Conservation (phyloP, 225 moss, liverwort and hornwort species). For the Sphagnum contortum region DNA sequence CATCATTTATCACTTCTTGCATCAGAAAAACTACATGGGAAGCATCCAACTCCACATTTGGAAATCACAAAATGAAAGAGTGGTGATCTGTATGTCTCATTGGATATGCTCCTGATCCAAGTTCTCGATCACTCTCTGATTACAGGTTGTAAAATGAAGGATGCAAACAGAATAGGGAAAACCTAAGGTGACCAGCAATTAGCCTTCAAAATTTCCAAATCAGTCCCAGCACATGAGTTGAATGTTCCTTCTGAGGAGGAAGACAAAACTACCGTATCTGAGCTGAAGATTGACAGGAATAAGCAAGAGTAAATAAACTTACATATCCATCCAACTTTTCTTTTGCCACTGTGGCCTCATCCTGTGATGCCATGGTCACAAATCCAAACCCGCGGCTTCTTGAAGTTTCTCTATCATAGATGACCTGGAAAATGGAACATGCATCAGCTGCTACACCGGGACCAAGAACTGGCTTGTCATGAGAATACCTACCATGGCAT, state of each 20-base stretch:
- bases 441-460: background rate
- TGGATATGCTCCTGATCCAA: too few relatives aligned
- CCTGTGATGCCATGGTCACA: constrained; percentile 59
- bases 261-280: background rate
- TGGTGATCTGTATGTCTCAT: too few relatives aligned
- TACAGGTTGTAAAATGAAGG: too few relatives aligned
- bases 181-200: too few relatives aligned
- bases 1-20: background rate
- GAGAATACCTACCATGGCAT: background rate
- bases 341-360: constrained; percentile 49
- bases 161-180: too few relatives aligned
- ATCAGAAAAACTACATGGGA: too few relatives aligned
- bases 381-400: constrained; percentile 74
- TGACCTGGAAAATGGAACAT: constrained; percentile 31
- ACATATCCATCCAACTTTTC: constrained; percentile 33
- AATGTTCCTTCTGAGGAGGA: background rate
- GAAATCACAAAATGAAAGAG: too few relatives aligned
- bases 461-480: background rate
- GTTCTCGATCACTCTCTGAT: too few relatives aligned
- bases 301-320: constrained; percentile 7
- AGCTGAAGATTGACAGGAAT: background rate
- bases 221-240: too few relatives aligned
- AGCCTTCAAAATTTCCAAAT: too few relatives aligned
- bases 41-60: too few relatives aligned
- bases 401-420: constrained; percentile 59